Base-by-base conservation (phyloP, 768 basidiomycete species). In the Suillus tomentosus region DNA sequence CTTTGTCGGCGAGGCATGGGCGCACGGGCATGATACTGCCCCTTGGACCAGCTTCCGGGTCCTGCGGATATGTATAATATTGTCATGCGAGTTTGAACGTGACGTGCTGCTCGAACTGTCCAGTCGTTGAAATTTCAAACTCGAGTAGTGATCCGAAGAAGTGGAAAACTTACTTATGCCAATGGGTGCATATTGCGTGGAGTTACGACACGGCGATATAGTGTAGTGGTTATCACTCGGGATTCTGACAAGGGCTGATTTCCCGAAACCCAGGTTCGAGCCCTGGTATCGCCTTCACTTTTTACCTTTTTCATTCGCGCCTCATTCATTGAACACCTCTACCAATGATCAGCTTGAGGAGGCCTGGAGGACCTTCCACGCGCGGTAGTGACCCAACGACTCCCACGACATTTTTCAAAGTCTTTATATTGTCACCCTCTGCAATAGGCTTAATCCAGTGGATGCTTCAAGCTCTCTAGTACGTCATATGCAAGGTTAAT, bases 221-320 rank as follows among this genome's bases (percentile, higher is more conserved):
- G 57, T 58, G 57, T 58, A 58, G 57, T 42, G 57, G 57, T 58
- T 58, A 58, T 58, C 57, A 58, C 57, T 58, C 57, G 57, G 17
- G 57, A 58, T 58, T 58, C 57, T 58, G 57, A 58, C 17, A 42
- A 6, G 10, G 4, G 17, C 3, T 42, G 40, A 58, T 10, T 58
- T 58, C 57, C 17, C 57, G 57, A 42, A 58, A 58, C 57, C 57
- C 57, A 58, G 57, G 57, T 58, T 58, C 57, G 57, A 58, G 39
- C 57, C 57, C 57, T 58, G 57, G 57, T 58, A 58, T 58, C 24
- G 57, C 57, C 57, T 58, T 3, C 9, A 39, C 37, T 8, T 60
- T n/a, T 57, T 54, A 17, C 9, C 5, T 50, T 50, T 24, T 50
- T 45, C 9, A 31, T 31, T 31, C 31, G 5, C 31, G 5, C 5